A percentile compares a stretch with the other conserved stretches of the same genome.
Conservation (phyloP, 2,329 filamentous ascomycete genomes). For the Monosporascus ibericus region DNA sequence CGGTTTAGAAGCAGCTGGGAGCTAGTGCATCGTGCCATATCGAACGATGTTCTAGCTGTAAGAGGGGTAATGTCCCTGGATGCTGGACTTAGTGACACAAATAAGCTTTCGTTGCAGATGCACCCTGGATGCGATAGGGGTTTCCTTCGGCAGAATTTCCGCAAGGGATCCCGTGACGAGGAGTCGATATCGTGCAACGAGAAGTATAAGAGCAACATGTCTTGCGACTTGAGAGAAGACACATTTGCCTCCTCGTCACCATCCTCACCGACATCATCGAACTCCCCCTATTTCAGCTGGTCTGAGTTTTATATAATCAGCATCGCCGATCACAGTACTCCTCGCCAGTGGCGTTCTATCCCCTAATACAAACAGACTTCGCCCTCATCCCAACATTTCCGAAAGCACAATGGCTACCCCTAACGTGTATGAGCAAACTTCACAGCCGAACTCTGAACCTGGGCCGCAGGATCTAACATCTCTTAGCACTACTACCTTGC, state of each 20-base stretch:
- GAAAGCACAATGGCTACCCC: slow-evolving; percentile 20
- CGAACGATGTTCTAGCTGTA: slow-evolving; percentile 15
- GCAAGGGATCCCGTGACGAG: slow-evolving; percentile 3
- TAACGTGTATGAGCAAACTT: slow-evolving; percentile 17
- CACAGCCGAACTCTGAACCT: neutral
- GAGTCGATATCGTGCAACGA: neutral
- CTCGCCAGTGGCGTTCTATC: neutral
- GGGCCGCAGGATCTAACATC: slow-evolving; percentile 7
- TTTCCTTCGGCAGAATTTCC: neutral
- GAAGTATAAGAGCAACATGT: neutral
- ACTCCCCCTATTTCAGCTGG: slow-evolving; percentile 16
- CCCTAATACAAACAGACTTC: slow-evolving; percentile 6
- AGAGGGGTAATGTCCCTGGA: slow-evolving; percentile 6
- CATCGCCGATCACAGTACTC: slow-evolving; percentile 2
- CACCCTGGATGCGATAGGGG: slow-evolving; percentile 5
- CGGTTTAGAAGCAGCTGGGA: slow-evolving; percentile 5
- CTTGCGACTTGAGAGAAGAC: neutral
- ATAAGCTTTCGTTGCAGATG: slow-evolving; percentile 6
- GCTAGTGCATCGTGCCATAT: slow-evolving; percentile 21
- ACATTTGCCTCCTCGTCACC: slow-evolving; percentile 1
- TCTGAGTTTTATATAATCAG: slow-evolving; percentile 10
- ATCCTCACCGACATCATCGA: slow-evolving; percentile 9
- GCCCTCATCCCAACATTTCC: slow-evolving; percentile 3
- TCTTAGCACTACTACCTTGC: slow-evolving; percentile 16
- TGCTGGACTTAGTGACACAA: slow-evolving; percentile 14